Percentiles rank a stretch among this genome's conserved stretches.
Conservation (phyloP, 805 yeast genomes). For the Metschnikowia matae region DNA sequence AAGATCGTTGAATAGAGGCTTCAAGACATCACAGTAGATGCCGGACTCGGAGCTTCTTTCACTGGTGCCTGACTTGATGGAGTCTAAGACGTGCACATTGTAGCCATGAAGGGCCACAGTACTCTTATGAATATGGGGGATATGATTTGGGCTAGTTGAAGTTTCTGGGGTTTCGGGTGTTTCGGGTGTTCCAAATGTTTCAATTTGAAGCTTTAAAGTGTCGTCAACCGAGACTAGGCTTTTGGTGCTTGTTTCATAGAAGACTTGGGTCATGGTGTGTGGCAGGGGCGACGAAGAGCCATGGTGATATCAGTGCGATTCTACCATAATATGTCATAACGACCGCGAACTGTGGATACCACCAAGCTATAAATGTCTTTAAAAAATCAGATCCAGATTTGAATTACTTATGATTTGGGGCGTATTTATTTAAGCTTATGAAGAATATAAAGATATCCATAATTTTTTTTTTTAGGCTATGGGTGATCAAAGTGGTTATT, state of each 20-base stretch:
- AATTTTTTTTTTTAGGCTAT: no score
- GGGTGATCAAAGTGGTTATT: no score
- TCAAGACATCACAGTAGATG: constrained; percentile 40
- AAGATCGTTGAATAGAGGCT: constrained; percentile 41
- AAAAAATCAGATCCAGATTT: background rate
- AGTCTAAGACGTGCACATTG: constrained; percentile 41
- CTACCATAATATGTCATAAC: background rate
- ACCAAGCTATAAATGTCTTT: background rate
- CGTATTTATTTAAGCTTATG: no score
- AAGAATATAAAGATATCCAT: no score
- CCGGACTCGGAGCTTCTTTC: constrained; percentile 23
- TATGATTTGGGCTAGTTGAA: background rate
- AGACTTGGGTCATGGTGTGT: background rate
- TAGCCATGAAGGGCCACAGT: constrained; percentile 3
- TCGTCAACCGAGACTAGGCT: background rate
- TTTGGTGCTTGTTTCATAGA: constrained; percentile 5
- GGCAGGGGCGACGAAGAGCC: background rate
- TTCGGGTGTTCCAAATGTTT: background rate
- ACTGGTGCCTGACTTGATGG: constrained; percentile 47
- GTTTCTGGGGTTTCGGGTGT: background rate
- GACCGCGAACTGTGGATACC: background rate
- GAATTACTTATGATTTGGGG: no score
- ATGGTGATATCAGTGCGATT: background rate
- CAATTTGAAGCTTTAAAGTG: background rate
- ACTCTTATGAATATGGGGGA: background rate